These are phyloP conservation scores for Phialophora verrucosa DNA, from an alignment of 2,329 filamentous ascomycete genomes.

Conservation along the genomic window DNA sequence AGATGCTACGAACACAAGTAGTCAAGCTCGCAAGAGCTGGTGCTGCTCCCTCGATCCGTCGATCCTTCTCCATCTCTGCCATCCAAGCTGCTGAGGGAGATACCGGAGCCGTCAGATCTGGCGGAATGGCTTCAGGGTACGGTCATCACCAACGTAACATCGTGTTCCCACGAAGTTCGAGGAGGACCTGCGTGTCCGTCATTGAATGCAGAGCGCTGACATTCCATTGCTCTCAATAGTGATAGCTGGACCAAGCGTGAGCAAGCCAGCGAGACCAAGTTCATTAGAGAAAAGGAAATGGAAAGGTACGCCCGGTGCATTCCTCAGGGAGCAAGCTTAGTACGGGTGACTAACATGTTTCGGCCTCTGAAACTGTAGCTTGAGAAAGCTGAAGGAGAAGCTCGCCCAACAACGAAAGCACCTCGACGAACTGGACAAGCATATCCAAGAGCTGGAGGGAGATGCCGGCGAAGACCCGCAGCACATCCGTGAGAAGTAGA, in stretches of 20 bases:
- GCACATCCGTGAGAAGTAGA: slow-evolving; percentile 21
- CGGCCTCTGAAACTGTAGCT: slow-evolving; percentile 49
- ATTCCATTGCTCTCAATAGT: slow-evolving; percentile 3
- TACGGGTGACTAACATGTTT: neutral
- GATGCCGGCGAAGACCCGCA: slow-evolving; percentile 63
- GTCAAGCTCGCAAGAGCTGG: slow-evolving; percentile 63
- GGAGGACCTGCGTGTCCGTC: neutral
- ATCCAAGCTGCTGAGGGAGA: slow-evolving; percentile 73
- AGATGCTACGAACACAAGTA: slow-evolving; percentile 72
- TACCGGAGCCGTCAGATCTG: slow-evolving; percentile 59
- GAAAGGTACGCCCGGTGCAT: slow-evolving; percentile 68
- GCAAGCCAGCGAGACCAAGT: slow-evolving; percentile 80
- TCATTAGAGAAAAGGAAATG: slow-evolving; percentile 85
- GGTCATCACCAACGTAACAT: slow-evolving; percentile 30
- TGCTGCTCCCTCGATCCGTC: slow-evolving; percentile 49
- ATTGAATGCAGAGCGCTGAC: slow-evolving; percentile 1
- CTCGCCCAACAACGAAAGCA: slow-evolving; percentile 79
- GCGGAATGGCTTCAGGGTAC: slow-evolving; percentile 48
- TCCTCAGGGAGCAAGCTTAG: neutral
- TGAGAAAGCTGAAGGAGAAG: slow-evolving; percentile 71
- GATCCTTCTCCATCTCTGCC: slow-evolving; percentile 67
- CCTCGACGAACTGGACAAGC: slow-evolving; percentile 80
- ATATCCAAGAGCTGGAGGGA: slow-evolving; percentile 85
- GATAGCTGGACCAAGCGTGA: slow-evolving; percentile 89
- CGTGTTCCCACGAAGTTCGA: neutral